Conservation (phyloP, 495 filamentous ascomycete species). For the Penicillium manginii region DNA sequence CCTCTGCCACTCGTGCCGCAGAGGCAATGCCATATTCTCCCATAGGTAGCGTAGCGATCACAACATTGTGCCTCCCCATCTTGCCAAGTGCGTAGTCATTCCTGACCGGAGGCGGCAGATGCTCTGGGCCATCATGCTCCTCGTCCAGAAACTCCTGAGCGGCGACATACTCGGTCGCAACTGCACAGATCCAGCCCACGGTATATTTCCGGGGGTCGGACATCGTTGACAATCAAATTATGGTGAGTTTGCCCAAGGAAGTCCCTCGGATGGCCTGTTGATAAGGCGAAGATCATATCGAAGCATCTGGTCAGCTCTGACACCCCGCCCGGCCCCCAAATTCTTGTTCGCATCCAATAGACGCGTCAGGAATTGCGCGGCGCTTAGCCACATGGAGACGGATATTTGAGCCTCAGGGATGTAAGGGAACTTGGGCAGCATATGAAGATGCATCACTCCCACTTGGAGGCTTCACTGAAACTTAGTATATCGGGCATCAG, state of each 20-base stretch:
- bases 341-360: neutral
- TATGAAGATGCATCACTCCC: no score
- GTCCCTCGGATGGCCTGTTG: no score
- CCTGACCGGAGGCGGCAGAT: neutral
- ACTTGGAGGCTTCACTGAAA: no score
- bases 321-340: neutral
- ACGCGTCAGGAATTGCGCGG: neutral
- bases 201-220: neutral
- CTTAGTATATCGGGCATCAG: no score
- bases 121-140: neutral
- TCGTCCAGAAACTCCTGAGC: neutral
- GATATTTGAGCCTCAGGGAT: neutral
- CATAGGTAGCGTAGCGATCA: slow-evolving; percentile 24
- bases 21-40: slow-evolving; percentile 24
- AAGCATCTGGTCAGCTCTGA: neutral
- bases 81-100: slow-evolving; percentile 1
- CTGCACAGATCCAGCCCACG: neutral
- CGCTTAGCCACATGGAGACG: neutral
- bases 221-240: neutral
- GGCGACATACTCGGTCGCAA: neutral
- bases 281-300: neutral
- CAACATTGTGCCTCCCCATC: slow-evolving; percentile 2
- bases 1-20: slow-evolving; percentile 31
- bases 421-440: neutral
- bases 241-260: no score